Percentiles rank a stretch among this genome's conserved stretches.
Conservation (phyloP, 345 rosid genomes). For the Rhodamnia rubescens region DNA sequence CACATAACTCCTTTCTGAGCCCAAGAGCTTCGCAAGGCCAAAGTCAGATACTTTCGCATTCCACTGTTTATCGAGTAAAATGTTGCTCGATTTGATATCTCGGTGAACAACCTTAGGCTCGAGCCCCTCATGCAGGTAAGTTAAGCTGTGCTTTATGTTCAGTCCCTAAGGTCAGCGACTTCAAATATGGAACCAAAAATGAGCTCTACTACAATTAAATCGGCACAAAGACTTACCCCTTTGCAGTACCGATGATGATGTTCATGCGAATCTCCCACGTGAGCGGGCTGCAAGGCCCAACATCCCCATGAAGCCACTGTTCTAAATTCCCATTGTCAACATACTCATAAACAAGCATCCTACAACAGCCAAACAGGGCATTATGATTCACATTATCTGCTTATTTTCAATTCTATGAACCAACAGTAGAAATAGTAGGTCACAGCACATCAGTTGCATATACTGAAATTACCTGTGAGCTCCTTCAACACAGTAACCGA, state of each 20-base stretch:
- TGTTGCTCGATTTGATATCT: conserved; percentile 83
- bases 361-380: not conserved
- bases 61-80: conserved; percentile 78
- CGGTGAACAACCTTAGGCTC: conserved; percentile 92
- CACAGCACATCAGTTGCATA: not conserved
- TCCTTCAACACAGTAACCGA: conserved; percentile 97
- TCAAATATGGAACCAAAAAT: not conserved
- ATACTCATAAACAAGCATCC: conserved; percentile 35
- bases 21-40: conserved; percentile 85
- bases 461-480: conserved; percentile 54
- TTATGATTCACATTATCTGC: not conserved
- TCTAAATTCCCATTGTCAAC: conserved; percentile 33
- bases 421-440: not conserved
- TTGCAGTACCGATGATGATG: conserved; percentile 27
- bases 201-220: not conserved
- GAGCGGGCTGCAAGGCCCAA: conserved; percentile 26
- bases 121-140: conserved; percentile 19
- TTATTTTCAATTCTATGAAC: not conserved
- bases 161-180: not conserved
- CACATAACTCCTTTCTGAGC: conserved; percentile 74
- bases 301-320: conserved; percentile 38
- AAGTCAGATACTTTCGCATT: conserved; percentile 77
- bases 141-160: conserved; percentile 22
- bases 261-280: conserved; percentile 29
- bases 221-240: conserved; percentile 13